Percentiles rank a stretch among this genome's conserved stretches.
phyloP scores from a whole-genome alignment of 177 flowering plant genomes.

The Vitis hybrid region DNA sequence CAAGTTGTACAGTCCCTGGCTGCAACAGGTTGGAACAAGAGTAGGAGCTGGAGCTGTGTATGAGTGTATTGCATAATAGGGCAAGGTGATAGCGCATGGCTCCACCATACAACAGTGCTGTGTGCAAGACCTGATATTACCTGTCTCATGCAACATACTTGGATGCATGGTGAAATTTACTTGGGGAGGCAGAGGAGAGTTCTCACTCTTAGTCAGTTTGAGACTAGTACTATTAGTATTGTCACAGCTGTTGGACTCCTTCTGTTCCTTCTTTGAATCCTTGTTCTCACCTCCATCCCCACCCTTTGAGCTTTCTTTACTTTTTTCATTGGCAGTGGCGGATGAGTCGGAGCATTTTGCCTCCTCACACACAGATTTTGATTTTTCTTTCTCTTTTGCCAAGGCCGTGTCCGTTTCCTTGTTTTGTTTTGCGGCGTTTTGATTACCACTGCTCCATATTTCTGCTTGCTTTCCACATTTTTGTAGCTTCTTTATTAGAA shows the following conservation, averaged over 20 bases:
- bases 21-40: constrained; percentile 10
- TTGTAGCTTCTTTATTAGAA: constrained; percentile 34
- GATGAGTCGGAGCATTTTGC: constrained; percentile 9
- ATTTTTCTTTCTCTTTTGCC: constrained; percentile 10
- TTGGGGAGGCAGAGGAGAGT: not conserved
- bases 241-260: not conserved
- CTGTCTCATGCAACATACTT: constrained; percentile 18
- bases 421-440: constrained; percentile 17
- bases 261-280: constrained; percentile 6
- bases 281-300: constrained; percentile 7
- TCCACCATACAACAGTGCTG: constrained; percentile 19
- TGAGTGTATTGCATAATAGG: constrained; percentile 22
- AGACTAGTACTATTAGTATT: not conserved
- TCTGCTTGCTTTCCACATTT: constrained; percentile 48
- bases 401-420: constrained; percentile 12
- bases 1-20: constrained; percentile 2
- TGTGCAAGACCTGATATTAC: constrained; percentile 1
- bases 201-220: constrained; percentile 4
- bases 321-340: not conserved
- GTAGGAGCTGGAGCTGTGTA: constrained; percentile 6
- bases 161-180: constrained; percentile 14
- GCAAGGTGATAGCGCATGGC: constrained; percentile 18
- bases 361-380: constrained; percentile 12
- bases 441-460: constrained; percentile 22
- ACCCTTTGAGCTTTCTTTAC: constrained; percentile 5